Percentiles rank a stretch among this genome's conserved stretches.
Conservation (phyloP, 2,329 filamentous ascomycete genomes). For the Xylariomycetidae sp. region DNA sequence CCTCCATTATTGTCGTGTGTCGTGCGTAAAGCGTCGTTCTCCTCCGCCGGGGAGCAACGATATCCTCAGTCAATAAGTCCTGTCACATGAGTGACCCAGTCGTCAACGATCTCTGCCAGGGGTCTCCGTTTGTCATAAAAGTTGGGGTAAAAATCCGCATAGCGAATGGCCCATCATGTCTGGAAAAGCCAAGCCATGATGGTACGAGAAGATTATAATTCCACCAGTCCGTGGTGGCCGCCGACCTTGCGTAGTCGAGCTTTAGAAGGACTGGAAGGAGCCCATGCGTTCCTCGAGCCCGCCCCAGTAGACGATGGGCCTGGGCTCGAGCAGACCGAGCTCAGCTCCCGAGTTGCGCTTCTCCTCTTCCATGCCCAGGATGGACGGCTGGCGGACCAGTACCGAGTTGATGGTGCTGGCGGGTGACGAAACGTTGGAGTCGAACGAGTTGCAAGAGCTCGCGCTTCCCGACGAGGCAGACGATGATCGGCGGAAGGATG, state of each 20-base stretch:
- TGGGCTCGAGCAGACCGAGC: conserved; percentile 53
- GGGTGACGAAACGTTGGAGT: conserved; percentile 38
- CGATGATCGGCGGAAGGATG: conserved; percentile 47
- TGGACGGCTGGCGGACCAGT: conserved; percentile 51
- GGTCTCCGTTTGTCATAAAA: conserved; percentile 4
- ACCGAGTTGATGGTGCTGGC: conserved; percentile 52
- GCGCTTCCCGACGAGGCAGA: conserved; percentile 37
- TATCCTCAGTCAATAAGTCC: conserved; percentile 21
- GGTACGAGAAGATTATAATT: too few relatives aligned
- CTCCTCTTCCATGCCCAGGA: conserved; percentile 53
- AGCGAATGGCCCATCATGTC: too few relatives aligned
- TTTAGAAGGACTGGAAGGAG: too few relatives aligned
- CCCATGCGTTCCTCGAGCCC: conserved; percentile 56
- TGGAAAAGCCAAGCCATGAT: too few relatives aligned
- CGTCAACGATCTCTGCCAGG: conserved; percentile 20
- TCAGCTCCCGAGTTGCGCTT: conserved; percentile 45
- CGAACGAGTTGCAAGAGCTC: conserved; percentile 35
- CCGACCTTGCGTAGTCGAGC: too few relatives aligned
- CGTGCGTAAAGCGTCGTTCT: too few relatives aligned
- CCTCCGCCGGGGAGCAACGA: too few relatives aligned
- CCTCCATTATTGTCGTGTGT: too few relatives aligned
- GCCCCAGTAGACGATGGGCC: conserved; percentile 58
- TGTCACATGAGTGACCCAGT: conserved; percentile 17
- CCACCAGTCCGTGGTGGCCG: too few relatives aligned
- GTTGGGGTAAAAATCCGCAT: not conserved